Evolutionary conservation across 1,284 basidiomycete species (phyloP).

Genomic region (Tilletia setariae): DNA sequence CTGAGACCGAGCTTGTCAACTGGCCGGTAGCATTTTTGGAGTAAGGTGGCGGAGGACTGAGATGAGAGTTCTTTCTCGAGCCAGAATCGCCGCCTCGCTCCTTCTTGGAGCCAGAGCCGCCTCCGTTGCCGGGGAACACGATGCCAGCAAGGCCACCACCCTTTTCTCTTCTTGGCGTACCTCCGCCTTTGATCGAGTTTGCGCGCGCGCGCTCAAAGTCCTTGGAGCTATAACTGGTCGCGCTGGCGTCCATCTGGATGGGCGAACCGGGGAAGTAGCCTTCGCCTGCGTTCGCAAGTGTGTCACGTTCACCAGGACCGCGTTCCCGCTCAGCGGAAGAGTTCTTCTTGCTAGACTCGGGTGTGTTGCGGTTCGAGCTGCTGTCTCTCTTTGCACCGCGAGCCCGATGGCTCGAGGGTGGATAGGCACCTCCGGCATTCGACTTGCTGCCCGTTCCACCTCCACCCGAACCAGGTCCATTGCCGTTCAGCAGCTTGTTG

Average conservation of each 20-base stretch:
- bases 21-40: constrained; percentile 28
- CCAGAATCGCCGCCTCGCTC: neutral
- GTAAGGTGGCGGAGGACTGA: constrained; percentile 14
- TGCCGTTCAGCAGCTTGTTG: constrained; percentile 73
- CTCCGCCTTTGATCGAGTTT: constrained; percentile 29
- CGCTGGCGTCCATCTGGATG: constrained; percentile 47
- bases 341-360: neutral
- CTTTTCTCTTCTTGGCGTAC: constrained; percentile 32
- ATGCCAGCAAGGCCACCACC: constrained; percentile 29
- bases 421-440: constrained; percentile 18
- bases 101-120: constrained; percentile 20
- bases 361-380: constrained; percentile 56
- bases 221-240: constrained; percentile 47
- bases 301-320: constrained; percentile 1
- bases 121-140: constrained; percentile 37
- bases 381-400: constrained; percentile 15
- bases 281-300: constrained; percentile 17
- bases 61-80: constrained; percentile 10
- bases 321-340: constrained; percentile 14
- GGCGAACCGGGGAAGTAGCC: constrained; percentile 45
- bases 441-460: constrained; percentile 9
- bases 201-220: constrained; percentile 43
- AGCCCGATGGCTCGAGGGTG: constrained; percentile 18
- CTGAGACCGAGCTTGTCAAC: neutral
- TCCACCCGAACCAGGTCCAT: constrained; percentile 27